Evolutionary conservation across 2,329 filamentous ascomycete species (phyloP).

Genomic region (Cordyceps sp.): DNA sequence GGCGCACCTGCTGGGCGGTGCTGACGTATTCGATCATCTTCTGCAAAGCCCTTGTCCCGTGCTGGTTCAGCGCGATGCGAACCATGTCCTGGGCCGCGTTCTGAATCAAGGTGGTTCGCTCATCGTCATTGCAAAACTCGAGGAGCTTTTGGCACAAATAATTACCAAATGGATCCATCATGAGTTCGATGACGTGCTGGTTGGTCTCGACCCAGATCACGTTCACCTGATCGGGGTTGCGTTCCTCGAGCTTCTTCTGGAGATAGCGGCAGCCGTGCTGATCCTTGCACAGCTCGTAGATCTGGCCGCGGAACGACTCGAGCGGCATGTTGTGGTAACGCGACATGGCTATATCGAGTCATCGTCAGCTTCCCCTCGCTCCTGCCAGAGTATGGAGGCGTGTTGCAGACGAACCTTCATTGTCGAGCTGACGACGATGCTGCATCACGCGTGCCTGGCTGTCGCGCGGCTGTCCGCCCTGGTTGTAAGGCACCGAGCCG

Average conservation of each 20-base stretch:
- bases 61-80: constrained; percentile 88
- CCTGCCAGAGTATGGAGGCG: no score
- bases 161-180: constrained; percentile 98
- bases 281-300: constrained; percentile 88
- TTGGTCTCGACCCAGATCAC: constrained; percentile 93
- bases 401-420: constrained; percentile 48
- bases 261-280: constrained; percentile 95
- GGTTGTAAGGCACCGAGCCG: constrained; percentile 29
- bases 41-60: constrained; percentile 88
- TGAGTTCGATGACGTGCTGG: constrained; percentile 85
- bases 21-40: constrained; percentile 99
- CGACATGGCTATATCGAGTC: constrained; percentile 41
- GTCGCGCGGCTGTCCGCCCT: constrained; percentile 45
- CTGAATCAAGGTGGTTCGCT: constrained; percentile 82
- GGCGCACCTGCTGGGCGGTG: constrained; percentile 67
- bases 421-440: constrained; percentile 57
- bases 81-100: constrained; percentile 81
- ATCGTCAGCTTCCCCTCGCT: background rate
- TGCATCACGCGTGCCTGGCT: constrained; percentile 62
- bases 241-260: constrained; percentile 93
- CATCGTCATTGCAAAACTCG: constrained; percentile 87
- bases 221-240: constrained; percentile 65
- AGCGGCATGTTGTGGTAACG: constrained; percentile 73
- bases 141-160: constrained; percentile 98
- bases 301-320: constrained; percentile 64